Evolutionary conservation across 2,329 filamentous ascomycete genomes (phyloP), one percentile per base, ranked within the genome.

Genomic region (Rhynchosporium agropyri): DNA sequence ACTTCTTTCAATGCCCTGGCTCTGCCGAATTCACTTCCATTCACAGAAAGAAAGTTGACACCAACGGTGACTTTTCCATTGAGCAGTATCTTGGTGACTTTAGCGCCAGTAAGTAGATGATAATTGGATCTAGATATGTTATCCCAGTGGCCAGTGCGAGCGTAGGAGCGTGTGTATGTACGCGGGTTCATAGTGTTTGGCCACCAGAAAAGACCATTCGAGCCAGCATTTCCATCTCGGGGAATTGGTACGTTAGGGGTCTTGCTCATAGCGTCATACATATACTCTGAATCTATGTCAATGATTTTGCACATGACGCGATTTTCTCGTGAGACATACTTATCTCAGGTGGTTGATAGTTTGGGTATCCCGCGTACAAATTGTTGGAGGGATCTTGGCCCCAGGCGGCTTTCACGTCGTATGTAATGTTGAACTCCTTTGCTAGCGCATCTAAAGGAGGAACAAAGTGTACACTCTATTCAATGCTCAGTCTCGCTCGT

Each of bases 1-100:
- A 78, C 67, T 63, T 78, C 77, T 13, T 67, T 62, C 3, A 63
- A 66, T 31, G 71, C 69, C 13, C 53, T 65, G 4, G 28, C 45
- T 7, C n/a, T 48, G 20, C n/a, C 26, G 6, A 1, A 5, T 28
- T 48, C 6, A 26, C 20, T 48, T 20, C n/a, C 9, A 28, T 48
- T 48, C n/a, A 48, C 45, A 26, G 45, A 6, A 26, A 26, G 8
- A 1, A 48, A 48, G 3, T 3, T 48, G 8, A 48, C 26, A 6
- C 45, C 45, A 12, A 3, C 26, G 0, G 45, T 20, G 8, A 48
- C 20, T 10, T 48, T 2, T 6, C 45, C 45, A 48, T 48, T 20
- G 20, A 48, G 28, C 10, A 48, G 9, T 20, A 48, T 20, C 26
- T 48, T 48, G 1, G 4, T 48, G 15, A 48, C 45, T 20, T 48